These are phyloP conservation scores for Neurospora sp. DNA, from an alignment of 495 filamentous ascomycete genomes.

Conservation along the genomic window DNA sequence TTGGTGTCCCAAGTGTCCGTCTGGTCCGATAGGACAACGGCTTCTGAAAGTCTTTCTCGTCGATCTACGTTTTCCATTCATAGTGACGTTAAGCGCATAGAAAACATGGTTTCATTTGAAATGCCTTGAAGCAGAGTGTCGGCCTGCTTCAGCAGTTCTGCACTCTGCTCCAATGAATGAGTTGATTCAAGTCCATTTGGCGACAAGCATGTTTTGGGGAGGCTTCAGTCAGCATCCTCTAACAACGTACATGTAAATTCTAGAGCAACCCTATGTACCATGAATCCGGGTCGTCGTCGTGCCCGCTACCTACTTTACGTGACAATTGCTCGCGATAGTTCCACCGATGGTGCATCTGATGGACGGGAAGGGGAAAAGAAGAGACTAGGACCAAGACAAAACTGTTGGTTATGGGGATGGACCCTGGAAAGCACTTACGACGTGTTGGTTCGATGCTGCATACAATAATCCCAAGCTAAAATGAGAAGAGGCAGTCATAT, in stretches of 20 bases:
- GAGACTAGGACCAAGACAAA: not conserved
- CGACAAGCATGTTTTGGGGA: not conserved
- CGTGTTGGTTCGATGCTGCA: not conserved
- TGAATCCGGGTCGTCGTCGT: not conserved
- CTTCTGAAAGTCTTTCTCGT: too few species aligned
- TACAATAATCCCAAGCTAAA: not conserved
- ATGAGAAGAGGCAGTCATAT: not conserved
- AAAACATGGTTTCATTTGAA: not conserved
- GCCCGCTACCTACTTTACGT: not conserved
- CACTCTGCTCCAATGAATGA: not conserved
- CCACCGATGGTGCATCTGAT: not conserved
- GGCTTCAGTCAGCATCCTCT: not conserved
- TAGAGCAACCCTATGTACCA: not conserved
- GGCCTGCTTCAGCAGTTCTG: not conserved
- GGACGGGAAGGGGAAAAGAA: not conserved
- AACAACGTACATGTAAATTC: not conserved
- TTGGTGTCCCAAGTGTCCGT: not conserved
- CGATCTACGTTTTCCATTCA: not conserved
- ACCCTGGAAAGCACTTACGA: not conserved
- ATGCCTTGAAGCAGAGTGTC: not conserved
- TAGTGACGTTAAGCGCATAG: not conserved
- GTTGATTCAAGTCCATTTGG: not conserved
- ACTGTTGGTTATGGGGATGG: not conserved
- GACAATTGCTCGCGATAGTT: not conserved
- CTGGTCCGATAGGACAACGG: too few species aligned